Base-by-base conservation (phyloP, 2,329 filamentous ascomycete species). In the Helicocarpus griseus region DNA sequence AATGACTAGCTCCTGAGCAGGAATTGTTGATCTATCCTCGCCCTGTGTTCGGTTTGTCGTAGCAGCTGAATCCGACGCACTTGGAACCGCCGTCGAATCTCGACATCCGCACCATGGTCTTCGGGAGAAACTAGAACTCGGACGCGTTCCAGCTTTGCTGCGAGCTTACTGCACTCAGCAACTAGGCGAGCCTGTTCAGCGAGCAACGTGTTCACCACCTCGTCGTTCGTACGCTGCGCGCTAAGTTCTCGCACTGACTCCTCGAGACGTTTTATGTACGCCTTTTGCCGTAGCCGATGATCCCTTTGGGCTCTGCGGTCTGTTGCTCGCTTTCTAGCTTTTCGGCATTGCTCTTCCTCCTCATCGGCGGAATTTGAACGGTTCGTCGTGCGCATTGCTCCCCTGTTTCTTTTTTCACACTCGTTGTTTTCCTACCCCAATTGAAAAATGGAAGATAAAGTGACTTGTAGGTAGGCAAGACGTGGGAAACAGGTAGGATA, bases 1-100 rank as follows among this genome's bases (percentile, higher is more conserved):
- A 35, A 14, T 35, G 31, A 2, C 31, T 6, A 6, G n/a, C 31
- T 35, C 31, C 4, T 35, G 9, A 2, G 31, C 31, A 35, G 31
- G 31, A 9, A 3, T 35, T 9, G 9, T 14, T 35, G 31, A 3
- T 35, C n/a, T 14, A 14, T 9, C 31, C n/a, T 35, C 31, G n/a
- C n/a, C 31, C 9, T 14, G 31, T 1, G n/a, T 35, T 35, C 9
- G n/a, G 1, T 1, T 6, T 14, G 1, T 1, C 1, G 31, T 1
- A 9, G 9, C 31, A 35, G 31, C 3, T 11, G 31, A 35, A 1
- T 35, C n/a, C 4, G 31, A 35, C 31, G 3, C 9, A 14, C 31
- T 3, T 3, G 31, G 29, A 33, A 13, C 6, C 13, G 6, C 31
- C 9, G 31, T 9, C 1, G n/a, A 35, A 35, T 35, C 31, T 0